These are phyloP conservation scores for Colletotrichum agaves DNA, from an alignment of 2,329 filamentous ascomycete species.

Conservation along the genomic window DNA sequence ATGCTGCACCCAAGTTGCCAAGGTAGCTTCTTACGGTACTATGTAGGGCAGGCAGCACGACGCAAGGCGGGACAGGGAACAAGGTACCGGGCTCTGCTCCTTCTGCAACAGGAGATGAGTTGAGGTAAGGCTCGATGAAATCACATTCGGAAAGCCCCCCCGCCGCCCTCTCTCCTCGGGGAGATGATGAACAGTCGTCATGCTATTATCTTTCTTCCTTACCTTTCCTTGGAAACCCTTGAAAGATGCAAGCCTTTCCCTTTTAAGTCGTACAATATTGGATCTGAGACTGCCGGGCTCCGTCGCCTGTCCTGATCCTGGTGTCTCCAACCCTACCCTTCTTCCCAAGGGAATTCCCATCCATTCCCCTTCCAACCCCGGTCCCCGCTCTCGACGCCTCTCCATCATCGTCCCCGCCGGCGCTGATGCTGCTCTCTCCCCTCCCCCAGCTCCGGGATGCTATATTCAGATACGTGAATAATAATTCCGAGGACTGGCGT, in stretches of 20 bases:
- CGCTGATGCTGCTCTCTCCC: constrained; percentile 2
- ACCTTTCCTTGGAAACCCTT: constrained; percentile 4
- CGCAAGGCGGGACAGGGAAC: constrained; percentile 19
- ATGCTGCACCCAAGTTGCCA: background rate
- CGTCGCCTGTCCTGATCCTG: constrained; percentile 1
- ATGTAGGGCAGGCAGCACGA: constrained; percentile 6
- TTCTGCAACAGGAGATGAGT: background rate
- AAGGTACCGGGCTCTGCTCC: background rate
- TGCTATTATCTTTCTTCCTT: background rate
- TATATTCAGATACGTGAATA: constrained; percentile 36
- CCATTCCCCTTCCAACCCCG: background rate
- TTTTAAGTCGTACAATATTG: constrained; percentile 15
- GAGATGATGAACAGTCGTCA: constrained; percentile 23
- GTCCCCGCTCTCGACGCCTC: constrained; percentile 1
- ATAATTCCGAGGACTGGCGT: constrained; percentile 10
- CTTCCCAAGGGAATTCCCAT: background rate
- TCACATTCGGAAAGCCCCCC: constrained; percentile 2
- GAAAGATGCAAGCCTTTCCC: constrained; percentile 10
- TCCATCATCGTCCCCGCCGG: background rate
- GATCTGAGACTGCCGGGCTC: constrained; percentile 28
- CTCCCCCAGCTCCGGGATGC: constrained; percentile 12
- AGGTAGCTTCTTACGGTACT: constrained; percentile 5
- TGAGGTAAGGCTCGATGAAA: too few species aligned
- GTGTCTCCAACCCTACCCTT: background rate
- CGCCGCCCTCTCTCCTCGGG: background rate